Base-by-base conservation (phyloP, 2,329 filamentous ascomycete species). In the Calonectria pseudoturangicola region DNA sequence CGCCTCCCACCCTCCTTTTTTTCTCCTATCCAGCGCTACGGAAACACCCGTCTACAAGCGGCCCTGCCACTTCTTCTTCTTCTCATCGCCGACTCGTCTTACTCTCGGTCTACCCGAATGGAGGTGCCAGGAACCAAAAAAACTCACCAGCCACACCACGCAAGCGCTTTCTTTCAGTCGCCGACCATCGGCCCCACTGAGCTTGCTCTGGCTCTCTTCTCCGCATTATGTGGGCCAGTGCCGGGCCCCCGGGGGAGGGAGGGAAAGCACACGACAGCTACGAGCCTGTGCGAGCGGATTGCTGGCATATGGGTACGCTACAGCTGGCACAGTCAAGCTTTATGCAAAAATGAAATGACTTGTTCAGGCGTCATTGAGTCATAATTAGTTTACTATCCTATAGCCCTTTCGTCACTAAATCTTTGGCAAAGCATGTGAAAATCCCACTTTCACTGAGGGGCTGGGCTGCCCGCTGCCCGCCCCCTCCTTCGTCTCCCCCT, bases 141-240 rank as follows among this genome's bases (percentile, higher is more conserved):
- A 28, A 47, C 39, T 15, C 58, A 47, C 39, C 56, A 48, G 45
- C 45, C 45, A 48, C 45, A 48, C 43, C 15, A 66, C 12, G 2
- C 18, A 21, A 16, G 18, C 15, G 51, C 30, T 36, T 28, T 56
- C 18, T 45, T 58, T 30, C 36, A 16, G 50, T 27, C 48, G 62
- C 69, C 64, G 54, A 41, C 64, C 25, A 50, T 62, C 63, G 30
- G 54, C 62, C 63, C 62, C 51, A 30, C 30, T 54, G 39, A 51
- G 41, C 30, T 33, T 33, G 30, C 30, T 33, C 9, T 33, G 2
- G 21, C 27, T 28, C n/a, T 15, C 33, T 71, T 66, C 72, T 74
- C 72, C 72, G 70, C 72, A 70, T 64, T 71, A 68, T 72, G 73
- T 71, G 68, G 71, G 60, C 60, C 71, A 33, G 5, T 48, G 33